Evolutionary conservation across 2,329 filamentous ascomycete genomes (phyloP).

Genomic region (Trichoderma arundinaceum): DNA sequence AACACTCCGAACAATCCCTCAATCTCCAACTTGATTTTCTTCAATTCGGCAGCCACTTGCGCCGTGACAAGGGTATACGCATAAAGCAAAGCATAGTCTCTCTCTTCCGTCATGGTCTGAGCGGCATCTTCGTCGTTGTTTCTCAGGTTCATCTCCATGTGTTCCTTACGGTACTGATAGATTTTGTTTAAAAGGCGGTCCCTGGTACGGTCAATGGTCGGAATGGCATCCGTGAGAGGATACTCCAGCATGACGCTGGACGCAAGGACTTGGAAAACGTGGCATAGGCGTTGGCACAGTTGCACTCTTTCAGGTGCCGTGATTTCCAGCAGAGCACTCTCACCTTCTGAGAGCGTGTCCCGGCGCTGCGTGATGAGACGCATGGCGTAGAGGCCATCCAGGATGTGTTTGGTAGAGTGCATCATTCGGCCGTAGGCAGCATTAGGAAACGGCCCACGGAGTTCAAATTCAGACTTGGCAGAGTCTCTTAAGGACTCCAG

Average conservation of each 20-base stretch:
- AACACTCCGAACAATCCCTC: conserved; percentile 68
- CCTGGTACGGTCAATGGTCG: conserved; percentile 78
- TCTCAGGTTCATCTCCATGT: conserved; percentile 47
- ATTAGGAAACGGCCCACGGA: conserved; percentile 84
- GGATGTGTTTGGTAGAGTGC: conserved; percentile 78
- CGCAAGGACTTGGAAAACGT: conserved; percentile 84
- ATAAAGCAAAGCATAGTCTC: conserved; percentile 90
- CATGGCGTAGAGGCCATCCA: conserved; percentile 96
- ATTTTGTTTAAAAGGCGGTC: conserved; percentile 86
- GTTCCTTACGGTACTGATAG: conserved; percentile 80
- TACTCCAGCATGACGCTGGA: conserved; percentile 95
- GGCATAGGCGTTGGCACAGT: conserved; percentile 86
- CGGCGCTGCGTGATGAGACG: conserved; percentile 85
- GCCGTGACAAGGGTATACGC: conserved; percentile 79
- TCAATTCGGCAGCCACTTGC: conserved; percentile 69
- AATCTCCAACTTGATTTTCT: conserved; percentile 64
- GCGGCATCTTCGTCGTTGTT: conserved; percentile 36
- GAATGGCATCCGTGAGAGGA: conserved; percentile 85
- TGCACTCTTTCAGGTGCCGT: conserved; percentile 80
- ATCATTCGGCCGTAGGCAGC: conserved; percentile 76
- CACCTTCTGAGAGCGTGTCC: conserved; percentile 73
- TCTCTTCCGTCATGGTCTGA: conserved; percentile 63
- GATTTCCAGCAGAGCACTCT: conserved; percentile 78
- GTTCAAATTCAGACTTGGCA: conserved; percentile 84
- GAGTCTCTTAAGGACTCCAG: conserved; percentile 75